A percentile compares a stretch with the other conserved stretches of the same genome.
Evolutionary conservation across 2,329 filamentous ascomycete genomes (phyloP).

Genomic region (Aschersonia sp.): DNA sequence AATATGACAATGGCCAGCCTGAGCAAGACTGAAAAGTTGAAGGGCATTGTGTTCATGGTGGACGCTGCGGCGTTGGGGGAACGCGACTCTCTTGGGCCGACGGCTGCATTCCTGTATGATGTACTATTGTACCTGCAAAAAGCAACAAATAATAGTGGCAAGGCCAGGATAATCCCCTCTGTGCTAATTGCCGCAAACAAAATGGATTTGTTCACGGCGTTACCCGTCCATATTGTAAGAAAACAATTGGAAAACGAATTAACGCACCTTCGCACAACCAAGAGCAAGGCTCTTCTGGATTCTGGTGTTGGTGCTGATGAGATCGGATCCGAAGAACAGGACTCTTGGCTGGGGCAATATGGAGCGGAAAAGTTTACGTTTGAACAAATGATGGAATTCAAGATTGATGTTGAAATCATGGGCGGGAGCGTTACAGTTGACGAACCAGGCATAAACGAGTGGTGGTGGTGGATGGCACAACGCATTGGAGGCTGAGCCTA

Average conservation of each 20-base stretch:
- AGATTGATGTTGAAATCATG: constrained; percentile 61
- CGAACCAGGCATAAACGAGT: constrained; percentile 59
- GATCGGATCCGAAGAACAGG: constrained; percentile 51
- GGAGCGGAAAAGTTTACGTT: constrained; percentile 69
- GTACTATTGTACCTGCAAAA: constrained; percentile 73
- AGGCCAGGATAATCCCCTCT: constrained; percentile 35
- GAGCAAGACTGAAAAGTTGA: constrained; percentile 32
- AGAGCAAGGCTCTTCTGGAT: constrained; percentile 69
- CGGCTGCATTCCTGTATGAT: constrained; percentile 80
- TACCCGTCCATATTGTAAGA: constrained; percentile 65
- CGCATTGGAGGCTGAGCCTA: constrained; percentile 9
- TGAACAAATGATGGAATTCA: constrained; percentile 67
- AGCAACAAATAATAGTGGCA: constrained; percentile 34
- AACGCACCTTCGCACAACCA: constrained; percentile 58
- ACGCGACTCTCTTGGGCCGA: constrained; percentile 48
- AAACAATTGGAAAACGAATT: constrained; percentile 68
- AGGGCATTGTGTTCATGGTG: constrained; percentile 74
- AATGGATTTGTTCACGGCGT: constrained; percentile 83
- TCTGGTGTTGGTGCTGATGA: constrained; percentile 59
- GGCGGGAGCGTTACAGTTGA: constrained; percentile 58
- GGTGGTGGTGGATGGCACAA: constrained; percentile 83
- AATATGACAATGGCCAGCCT: constrained; percentile 46
- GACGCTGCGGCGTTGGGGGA: constrained; percentile 59
- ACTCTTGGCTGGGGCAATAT: constrained; percentile 73
- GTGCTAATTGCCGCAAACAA: constrained; percentile 89